Evolutionary conservation across 225 moss, liverwort and hornwort genomes (phyloP), one percentile per base, ranked within the genome.

Genomic region (Rhytidiadelphus loreus): DNA sequence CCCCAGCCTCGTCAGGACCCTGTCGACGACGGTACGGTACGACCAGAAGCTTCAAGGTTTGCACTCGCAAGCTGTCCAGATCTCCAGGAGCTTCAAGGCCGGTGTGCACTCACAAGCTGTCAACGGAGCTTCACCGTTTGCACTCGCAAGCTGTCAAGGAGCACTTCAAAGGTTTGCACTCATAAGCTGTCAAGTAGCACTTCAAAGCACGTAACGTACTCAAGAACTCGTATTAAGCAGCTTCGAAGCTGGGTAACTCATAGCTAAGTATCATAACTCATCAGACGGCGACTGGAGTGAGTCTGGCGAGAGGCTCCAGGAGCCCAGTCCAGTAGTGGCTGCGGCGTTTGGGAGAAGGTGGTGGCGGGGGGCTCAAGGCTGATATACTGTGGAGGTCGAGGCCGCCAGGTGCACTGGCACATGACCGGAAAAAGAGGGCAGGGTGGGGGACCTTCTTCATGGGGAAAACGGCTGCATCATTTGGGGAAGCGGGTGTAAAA

Each of bases 381-480:
- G 80, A 80, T 80, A 80, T 80, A 80, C 79, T 57, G 29, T 30
- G 59, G 41, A 41, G 13, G 59, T 29, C 5, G 59, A 39, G 80
- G 80, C 80, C 59, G 59, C 80, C 80, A 61, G 52, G 25, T 9
- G 37, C 79, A 26, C 81, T 81, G 81, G 61, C 80, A 80, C 43
- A 80, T 8, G 80, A 80, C 58, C 59, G 80, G 59, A 7, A 37
- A 23, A 13, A 2, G 9, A 4, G 53, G 50, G 59, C 7, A 9
- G 19, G 70, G 16, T 3, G 2, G 37, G 57, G 46, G 35, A 10
- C 52, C 52, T 13, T 52, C 41, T 86, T 72, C 71, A 87, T 50
- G 87, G 13, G 16, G 81, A 81, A 81, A 59, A 87, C 87, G 87
- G 87, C 87, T 87, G 87, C n/a, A 87, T 87, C 87, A 81, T 39